Conservation (phyloP, 1,139 yeast species). For the Meyerozyma sp. region DNA sequence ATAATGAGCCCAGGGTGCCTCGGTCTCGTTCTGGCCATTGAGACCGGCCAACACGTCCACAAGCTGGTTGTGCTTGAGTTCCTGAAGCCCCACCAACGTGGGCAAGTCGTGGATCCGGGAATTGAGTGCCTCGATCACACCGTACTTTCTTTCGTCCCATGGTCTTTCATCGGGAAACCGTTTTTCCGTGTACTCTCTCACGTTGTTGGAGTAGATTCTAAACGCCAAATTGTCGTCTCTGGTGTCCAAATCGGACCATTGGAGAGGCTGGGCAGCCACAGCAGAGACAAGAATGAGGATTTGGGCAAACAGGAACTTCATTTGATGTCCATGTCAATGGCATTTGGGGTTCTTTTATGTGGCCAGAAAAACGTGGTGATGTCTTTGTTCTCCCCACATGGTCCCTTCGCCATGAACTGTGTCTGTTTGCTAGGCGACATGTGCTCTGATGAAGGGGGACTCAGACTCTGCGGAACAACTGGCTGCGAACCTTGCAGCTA, state of each 20-base stretch:
- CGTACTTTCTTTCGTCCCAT: slow-evolving; percentile 21
- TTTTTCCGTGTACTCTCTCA: slow-evolving; percentile 16
- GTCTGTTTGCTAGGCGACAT: not conserved
- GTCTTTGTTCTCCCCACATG: not conserved
- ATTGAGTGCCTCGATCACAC: slow-evolving; percentile 16
- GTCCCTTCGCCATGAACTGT: not conserved
- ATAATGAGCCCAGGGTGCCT: slow-evolving; percentile 31
- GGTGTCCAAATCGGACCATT: not conserved
- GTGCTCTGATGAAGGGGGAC: not conserved
- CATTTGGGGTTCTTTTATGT: not conserved
- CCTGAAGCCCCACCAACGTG: slow-evolving; percentile 27
- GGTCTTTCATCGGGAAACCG: slow-evolving; percentile 21
- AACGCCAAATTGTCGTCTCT: slow-evolving; percentile 4
- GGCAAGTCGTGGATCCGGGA: slow-evolving; percentile 13
- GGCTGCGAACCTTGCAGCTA: not conserved
- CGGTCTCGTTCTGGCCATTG: slow-evolving; percentile 10
- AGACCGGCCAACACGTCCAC: slow-evolving; percentile 20
- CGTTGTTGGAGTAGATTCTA: slow-evolving; percentile 21
- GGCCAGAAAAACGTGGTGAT: not conserved
- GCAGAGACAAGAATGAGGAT: not conserved
- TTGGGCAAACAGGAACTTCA: not conserved
- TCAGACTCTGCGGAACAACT: not conserved
- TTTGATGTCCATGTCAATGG: not conserved
- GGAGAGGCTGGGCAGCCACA: not conserved
- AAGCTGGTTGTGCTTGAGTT: slow-evolving; percentile 24